Percentiles rank a stretch among this genome's conserved stretches.
These are phyloP conservation scores for Crepidotus sp. DNA, from an alignment of 1,284 basidiomycete genomes.

Conservation along the genomic window DNA sequence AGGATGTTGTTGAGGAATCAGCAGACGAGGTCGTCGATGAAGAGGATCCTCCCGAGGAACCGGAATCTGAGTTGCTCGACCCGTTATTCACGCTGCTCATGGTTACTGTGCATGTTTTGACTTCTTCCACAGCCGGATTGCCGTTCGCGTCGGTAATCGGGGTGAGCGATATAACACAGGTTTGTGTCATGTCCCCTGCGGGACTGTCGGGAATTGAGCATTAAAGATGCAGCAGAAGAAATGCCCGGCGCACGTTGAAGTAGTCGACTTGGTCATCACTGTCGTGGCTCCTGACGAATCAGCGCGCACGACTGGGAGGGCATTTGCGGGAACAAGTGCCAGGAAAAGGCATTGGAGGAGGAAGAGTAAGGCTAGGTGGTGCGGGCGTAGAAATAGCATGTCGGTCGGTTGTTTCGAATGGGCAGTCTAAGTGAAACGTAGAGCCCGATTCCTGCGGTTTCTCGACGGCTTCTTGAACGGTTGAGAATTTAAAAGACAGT, in stretches of 20 bases:
- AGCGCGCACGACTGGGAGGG: conserved; percentile 20
- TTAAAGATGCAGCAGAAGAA: neutral
- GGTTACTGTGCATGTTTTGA: conserved; percentile 45
- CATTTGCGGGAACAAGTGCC: conserved; percentile 20
- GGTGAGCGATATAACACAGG: conserved; percentile 55
- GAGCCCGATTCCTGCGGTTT: conserved; percentile 50
- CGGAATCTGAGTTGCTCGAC: conserved; percentile 1
- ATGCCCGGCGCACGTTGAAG: conserved; percentile 19
- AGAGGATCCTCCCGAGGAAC: neutral
- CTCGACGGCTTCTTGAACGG: conserved; percentile 32
- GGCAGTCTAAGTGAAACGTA: conserved; percentile 22
- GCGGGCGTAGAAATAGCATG: conserved; percentile 24
- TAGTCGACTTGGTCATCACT: conserved; percentile 20
- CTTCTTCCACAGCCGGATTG: conserved; percentile 45
- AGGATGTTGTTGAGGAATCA: conserved; percentile 15
- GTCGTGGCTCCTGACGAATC: conserved; percentile 18
- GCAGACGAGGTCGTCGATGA: too few species aligned
- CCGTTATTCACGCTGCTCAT: conserved; percentile 21
- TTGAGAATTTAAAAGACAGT: conserved; percentile 37
- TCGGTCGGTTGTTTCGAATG: conserved; percentile 25
- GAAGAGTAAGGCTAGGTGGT: conserved; percentile 26
- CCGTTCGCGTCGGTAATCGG: conserved; percentile 43
- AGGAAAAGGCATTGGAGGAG: conserved; percentile 23
- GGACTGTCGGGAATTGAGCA: conserved; percentile 21
- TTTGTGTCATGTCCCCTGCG: conserved; percentile 49